A percentile compares a stretch with the other conserved stretches of the same genome.
These are phyloP conservation scores for Cenococcum geophilum DNA, from an alignment of 495 filamentous ascomycete species.

Conservation along the genomic window DNA sequence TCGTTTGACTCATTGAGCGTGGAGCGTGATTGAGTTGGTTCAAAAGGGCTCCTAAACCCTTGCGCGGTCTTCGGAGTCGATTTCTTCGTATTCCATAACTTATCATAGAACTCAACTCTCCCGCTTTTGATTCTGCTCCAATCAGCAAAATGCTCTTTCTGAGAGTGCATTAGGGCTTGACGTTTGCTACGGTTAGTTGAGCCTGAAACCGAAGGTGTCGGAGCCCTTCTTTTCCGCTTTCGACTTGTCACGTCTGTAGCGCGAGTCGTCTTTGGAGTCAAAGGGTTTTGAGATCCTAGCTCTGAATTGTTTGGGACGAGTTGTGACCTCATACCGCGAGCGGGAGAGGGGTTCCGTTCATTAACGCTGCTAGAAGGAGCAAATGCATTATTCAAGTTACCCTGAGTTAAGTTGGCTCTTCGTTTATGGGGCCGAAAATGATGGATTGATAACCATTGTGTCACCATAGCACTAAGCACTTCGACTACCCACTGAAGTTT, in stretches of 20 bases:
- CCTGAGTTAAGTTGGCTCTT: background rate
- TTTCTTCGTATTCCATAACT: conserved; percentile 18
- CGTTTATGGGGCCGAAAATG: conserved; percentile 35
- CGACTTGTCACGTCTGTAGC: conserved; percentile 1
- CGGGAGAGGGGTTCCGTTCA: background rate
- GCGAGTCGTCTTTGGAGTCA: background rate
- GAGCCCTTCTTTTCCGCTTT: conserved; percentile 17
- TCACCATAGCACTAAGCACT: conserved; percentile 33
- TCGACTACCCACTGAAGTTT: conserved; percentile 41
- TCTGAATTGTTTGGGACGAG: background rate
- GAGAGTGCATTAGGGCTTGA: background rate
- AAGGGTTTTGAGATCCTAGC: background rate
- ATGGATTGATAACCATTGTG: conserved; percentile 37
- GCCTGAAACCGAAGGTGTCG: background rate
- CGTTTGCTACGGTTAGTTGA: background rate
- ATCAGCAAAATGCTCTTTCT: conserved; percentile 43
- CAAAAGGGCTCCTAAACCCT: background rate
- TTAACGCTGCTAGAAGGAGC: background rate
- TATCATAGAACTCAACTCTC: conserved; percentile 34
- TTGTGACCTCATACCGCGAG: background rate
- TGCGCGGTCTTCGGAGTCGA: background rate
- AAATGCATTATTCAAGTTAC: background rate
- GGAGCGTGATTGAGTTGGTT: background rate
- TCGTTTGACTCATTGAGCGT: background rate
- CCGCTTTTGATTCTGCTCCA: conserved; percentile 69